A percentile compares a stretch with the other conserved stretches of the same genome.
phyloP scores from a whole-genome alignment of 73 alveolate genomes.

The Vitrella brassicaformis region DNA sequence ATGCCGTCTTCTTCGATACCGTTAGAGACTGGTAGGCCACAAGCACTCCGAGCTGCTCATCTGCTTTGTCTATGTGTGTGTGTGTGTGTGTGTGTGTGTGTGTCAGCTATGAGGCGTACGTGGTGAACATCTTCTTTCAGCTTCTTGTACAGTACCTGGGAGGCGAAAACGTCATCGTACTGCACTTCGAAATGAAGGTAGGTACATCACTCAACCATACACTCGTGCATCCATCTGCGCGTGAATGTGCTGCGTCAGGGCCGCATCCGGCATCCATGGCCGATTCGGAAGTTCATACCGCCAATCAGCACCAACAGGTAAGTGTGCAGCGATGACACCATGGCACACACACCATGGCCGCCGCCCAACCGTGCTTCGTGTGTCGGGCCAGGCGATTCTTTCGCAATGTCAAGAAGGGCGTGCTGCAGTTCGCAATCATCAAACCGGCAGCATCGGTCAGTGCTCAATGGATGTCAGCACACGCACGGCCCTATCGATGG shows the following conservation, averaged over 20 bases:
- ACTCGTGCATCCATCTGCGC: neutral
- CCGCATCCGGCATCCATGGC: constrained; percentile 53
- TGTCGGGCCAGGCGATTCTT: constrained; percentile 30
- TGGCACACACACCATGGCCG: no score
- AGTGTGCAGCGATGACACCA: no score
- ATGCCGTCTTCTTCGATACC: constrained; percentile 25
- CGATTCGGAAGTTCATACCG: constrained; percentile 29
- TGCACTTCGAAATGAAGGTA: constrained; percentile 41
- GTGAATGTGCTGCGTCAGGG: constrained; percentile 1
- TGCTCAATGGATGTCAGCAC: no score
- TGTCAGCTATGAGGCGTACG: constrained; percentile 56
- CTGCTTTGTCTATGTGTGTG: constrained; percentile 4
- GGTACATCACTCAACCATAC: neutral
- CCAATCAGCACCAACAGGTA: constrained; percentile 44
- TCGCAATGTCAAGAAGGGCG: constrained; percentile 48
- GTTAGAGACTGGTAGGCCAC: constrained; percentile 41
- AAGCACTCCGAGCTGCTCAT: no score
- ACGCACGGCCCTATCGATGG: no score
- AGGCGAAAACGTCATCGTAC: constrained; percentile 44
- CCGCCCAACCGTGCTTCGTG: no score
- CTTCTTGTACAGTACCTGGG: constrained; percentile 48
- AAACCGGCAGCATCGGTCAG: no score
- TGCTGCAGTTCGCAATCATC: constrained; percentile 48
- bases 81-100: neutral
- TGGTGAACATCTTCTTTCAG: constrained; percentile 48